Base-by-base conservation (phyloP, 352 stramenopile genomes). In the Phytophthora sp. region DNA sequence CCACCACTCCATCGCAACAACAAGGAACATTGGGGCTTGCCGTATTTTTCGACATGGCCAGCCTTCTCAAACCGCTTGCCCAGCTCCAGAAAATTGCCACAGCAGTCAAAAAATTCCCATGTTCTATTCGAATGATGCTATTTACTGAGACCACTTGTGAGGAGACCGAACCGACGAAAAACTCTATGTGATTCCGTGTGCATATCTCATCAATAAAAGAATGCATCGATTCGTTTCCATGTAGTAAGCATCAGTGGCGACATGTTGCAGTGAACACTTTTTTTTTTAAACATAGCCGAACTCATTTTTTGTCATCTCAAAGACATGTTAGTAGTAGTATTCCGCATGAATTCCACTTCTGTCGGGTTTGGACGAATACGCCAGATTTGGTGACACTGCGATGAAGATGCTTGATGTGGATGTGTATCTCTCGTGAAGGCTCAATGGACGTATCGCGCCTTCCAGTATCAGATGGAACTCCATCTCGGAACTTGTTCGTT, bases 361-460 rank as follows among this genome's bases (percentile, higher is more conserved):
- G n/a, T n/a, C n/a, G n/a, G n/a, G n/a, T n/a, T n/a, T n/a, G n/a
- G n/a, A n/a, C n/a, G 60, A 63, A 2, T 65, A 41, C 8, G 35
- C 74, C 20, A 47, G 38, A 12, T 15, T 42, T 23, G 61, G 42
- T 12, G 42, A 63, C 11, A 11, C 20, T n/a, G 33, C 20, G 0
- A 66, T 70, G 39, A 57, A 76, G 24, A 68, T 49, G 0, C 56
- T 77, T 9, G 61, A 79, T 12, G 61, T 87, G 24, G 20, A 46
- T 11, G 50, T 62, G 21, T 84, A 79, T 55, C 51, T 9, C 50
- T 79, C 9, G 52, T 66, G 7, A 44, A 35, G 7, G 63, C 77
- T 0, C 80, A 90, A 39, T 76, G 70, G 1, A 57, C 68, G 4
- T 89, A 83, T 35, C 77, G 70, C 1, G 41, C 53, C 18, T 78